Percentiles rank a stretch among this genome's conserved stretches.
Conservation (phyloP, 352 stramenopile species). For the Discostella stelligera region DNA sequence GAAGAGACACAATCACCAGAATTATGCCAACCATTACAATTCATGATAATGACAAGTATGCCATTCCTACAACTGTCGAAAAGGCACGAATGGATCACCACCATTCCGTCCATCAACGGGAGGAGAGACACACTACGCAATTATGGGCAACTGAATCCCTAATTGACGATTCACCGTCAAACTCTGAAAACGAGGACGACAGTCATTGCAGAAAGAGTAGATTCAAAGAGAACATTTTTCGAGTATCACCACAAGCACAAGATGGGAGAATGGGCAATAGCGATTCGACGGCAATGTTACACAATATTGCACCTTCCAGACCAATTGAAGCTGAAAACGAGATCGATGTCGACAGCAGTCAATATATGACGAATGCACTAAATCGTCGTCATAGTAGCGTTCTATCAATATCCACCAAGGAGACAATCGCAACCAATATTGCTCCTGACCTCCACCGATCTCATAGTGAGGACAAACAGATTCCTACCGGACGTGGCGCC, state of each 20-base stretch:
- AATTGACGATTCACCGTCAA: slow-evolving; percentile 28
- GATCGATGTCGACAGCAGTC: slow-evolving; percentile 1
- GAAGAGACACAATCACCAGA: slow-evolving; percentile 13
- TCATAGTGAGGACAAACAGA: neutral
- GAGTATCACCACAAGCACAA: slow-evolving; percentile 10
- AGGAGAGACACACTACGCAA: slow-evolving; percentile 8
- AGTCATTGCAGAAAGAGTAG: slow-evolving; percentile 2
- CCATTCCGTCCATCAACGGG: too few relatives aligned
- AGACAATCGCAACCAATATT: slow-evolving; percentile 14
- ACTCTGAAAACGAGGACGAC: slow-evolving; percentile 24
- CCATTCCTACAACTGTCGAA: slow-evolving; percentile 15
- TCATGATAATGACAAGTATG: slow-evolving; percentile 20
- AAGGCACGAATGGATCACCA: slow-evolving; percentile 9
- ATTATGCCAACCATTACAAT: slow-evolving; percentile 17
- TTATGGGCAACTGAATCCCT: slow-evolving; percentile 31
- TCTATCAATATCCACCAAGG: slow-evolving; percentile 26
- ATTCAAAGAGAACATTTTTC: slow-evolving; percentile 18
- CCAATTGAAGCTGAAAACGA: slow-evolving; percentile 6
- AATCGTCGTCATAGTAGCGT: slow-evolving; percentile 9
- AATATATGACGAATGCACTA: slow-evolving; percentile 5
- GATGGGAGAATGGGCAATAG: neutral
- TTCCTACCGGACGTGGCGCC: neutral
- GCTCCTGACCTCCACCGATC: neutral
- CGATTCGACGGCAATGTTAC: slow-evolving; percentile 10
- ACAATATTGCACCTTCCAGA: slow-evolving; percentile 13